Evolutionary conservation across 2,329 filamentous ascomycete species (phyloP), one percentile per base, ranked within the genome.

Genomic region (Macrophomina phaseolina): DNA sequence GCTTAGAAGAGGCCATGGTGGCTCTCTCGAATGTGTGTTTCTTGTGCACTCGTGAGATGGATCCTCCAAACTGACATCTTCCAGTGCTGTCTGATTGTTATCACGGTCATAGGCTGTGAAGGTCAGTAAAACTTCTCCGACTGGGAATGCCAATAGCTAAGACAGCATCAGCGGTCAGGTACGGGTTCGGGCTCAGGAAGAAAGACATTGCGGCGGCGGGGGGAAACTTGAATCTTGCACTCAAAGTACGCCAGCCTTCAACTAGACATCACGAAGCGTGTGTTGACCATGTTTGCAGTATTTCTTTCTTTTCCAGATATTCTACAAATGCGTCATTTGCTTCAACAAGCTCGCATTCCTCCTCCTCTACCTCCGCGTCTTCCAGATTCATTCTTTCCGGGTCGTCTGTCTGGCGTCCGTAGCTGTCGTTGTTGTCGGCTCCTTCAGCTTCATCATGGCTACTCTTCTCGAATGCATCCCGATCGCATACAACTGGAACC

Each of bases 341-440:
- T 71, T 73, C 66, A 73, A 72, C 65, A 73, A 75, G 53, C 70
- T 75, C 66, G 71, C 72, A 1, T 73, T 74, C 45, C 51, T 75
- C 2, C 68, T 70, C 6, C 64, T 75, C 4, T 74, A 73, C 60
- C 69, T 73, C 36, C 72, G 72, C n/a, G 67, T 74, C 38, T 75
- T 74, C 48, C 68, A 70, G 1, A 64, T 71, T 42, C 46, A 60
- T 16, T 65, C 64, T 3, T 75, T 75, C 36, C 67, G 71, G 4
- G 51, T 64, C 55, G 64, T 68, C 5, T 73, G 71, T 65, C 48
- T 69, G 7, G 52, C 68, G 5, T 62, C 72, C 30, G 70, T 71
- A 32, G 69, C 36, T 2, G 42, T 72, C 38, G 70, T 69, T 18
- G 65, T 71, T 2, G 63, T 61, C 28, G 49, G 52, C 38, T 48